A percentile compares a stretch with the other conserved stretches of the same genome.
These are phyloP conservation scores for Leccinum subatratum DNA, from an alignment of 1,284 basidiomycete species.

Conservation along the genomic window DNA sequence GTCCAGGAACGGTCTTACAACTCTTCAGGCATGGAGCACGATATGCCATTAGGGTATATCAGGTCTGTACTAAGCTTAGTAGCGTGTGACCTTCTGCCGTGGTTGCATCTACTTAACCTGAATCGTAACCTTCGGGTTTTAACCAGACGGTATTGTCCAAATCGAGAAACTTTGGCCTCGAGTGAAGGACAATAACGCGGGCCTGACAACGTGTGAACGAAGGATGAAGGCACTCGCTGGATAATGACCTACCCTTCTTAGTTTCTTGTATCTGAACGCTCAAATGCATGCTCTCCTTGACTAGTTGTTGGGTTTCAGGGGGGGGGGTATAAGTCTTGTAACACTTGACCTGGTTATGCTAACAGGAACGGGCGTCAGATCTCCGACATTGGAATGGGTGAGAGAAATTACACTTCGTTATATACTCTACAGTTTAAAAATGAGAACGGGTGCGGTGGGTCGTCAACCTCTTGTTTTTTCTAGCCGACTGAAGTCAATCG, in stretches of 20 bases:
- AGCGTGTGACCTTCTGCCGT: not conserved
- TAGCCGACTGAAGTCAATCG: constrained; percentile 65
- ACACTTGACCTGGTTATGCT: constrained; percentile 72
- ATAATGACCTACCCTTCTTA: constrained; percentile 55
- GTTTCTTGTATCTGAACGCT: constrained; percentile 85
- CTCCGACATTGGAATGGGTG: not conserved
- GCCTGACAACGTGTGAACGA: constrained; percentile 40
- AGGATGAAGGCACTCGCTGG: not conserved
- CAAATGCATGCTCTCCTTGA: constrained; percentile 68
- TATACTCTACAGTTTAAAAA: constrained; percentile 47
- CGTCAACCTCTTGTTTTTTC: constrained; percentile 59
- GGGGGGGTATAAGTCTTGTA: constrained; percentile 72
- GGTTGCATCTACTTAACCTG: constrained; percentile 47
- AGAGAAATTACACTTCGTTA: constrained; percentile 40
- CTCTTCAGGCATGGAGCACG: constrained; percentile 81
- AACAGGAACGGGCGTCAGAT: constrained; percentile 5
- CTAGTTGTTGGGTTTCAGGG: constrained; percentile 64
- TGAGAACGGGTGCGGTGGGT: constrained; percentile 58
- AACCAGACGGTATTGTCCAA: constrained; percentile 81
- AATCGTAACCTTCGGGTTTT: constrained; percentile 87
- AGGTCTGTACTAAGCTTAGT: constrained; percentile 44
- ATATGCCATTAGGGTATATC: constrained; percentile 87
- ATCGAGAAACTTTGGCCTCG: constrained; percentile 81
- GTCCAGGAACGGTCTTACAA: constrained; percentile 78
- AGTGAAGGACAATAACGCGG: constrained; percentile 89